Percentiles rank a stretch among this genome's conserved stretches.
These are phyloP conservation scores for Cladosporium sp. DNA, from an alignment of 2,329 filamentous ascomycete species.

Conservation along the genomic window DNA sequence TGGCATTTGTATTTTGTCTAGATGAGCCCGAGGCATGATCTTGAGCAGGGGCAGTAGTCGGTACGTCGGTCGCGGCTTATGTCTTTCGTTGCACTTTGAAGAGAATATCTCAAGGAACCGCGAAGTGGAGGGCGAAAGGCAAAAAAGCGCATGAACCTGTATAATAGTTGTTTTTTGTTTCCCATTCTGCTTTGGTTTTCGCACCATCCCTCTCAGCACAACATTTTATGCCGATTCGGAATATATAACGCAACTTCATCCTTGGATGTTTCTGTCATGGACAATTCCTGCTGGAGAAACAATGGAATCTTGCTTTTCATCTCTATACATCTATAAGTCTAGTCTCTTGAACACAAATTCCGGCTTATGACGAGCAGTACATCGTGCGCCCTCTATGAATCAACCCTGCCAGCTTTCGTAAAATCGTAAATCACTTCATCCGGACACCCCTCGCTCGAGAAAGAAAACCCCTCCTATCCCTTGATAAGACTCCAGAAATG, in stretches of 20 bases:
- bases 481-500: conserved; percentile 30
- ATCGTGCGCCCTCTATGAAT: background rate
- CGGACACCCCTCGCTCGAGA: background rate
- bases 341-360: background rate
- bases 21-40: background rate
- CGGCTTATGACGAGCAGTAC: no score
- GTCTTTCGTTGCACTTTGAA: background rate
- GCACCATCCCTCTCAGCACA: background rate
- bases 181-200: background rate
- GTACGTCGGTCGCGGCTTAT: background rate
- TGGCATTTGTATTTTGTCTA: background rate
- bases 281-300: background rate
- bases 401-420: background rate
- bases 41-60: background rate
- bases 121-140: background rate
- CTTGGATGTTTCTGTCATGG: background rate
- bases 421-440: background rate
- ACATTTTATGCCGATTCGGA: background rate
- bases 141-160: background rate
- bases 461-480: conserved; percentile 17
- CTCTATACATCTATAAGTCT: background rate
- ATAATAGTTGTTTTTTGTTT: background rate
- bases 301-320: background rate
- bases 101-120: background rate
- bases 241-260: background rate